Conservation (phyloP, 1,284 basidiomycete species). For the Xanthoconium separans region DNA sequence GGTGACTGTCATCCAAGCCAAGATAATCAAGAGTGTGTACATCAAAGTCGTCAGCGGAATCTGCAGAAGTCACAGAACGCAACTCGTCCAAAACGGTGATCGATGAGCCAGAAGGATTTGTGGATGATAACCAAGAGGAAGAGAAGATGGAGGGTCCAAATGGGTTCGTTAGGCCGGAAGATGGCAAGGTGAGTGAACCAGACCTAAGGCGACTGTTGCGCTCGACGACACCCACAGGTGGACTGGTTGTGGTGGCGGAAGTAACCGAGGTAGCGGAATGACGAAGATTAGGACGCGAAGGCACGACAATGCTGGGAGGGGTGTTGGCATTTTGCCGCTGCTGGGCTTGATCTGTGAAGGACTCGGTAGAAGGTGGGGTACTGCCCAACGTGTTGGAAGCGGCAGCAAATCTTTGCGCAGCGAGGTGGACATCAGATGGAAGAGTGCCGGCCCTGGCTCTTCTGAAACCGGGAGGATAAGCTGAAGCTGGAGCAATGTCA, state of each 20-base stretch:
- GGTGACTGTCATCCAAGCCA: conserved; percentile 78
- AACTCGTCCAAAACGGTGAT: conserved; percentile 74
- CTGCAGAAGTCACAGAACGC: conserved; percentile 74
- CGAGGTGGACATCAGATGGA: conserved; percentile 84
- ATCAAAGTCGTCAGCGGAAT: conserved; percentile 86
- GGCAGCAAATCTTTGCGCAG: conserved; percentile 77
- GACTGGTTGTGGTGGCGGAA: conserved; percentile 59
- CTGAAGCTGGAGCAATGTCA: conserved; percentile 61
- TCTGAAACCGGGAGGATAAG: conserved; percentile 76
- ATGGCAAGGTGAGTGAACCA: conserved; percentile 81
- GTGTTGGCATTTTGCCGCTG: conserved; percentile 44
- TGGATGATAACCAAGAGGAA: conserved; percentile 79
- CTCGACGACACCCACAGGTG: conserved; percentile 58
- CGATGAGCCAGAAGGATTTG: conserved; percentile 52
- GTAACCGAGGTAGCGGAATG: conserved; percentile 53
- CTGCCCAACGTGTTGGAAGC: conserved; percentile 57
- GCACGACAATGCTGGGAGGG: conserved; percentile 43
- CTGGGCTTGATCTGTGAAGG: conserved; percentile 60
- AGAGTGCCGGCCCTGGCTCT: conserved; percentile 87
- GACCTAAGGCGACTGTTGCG: conserved; percentile 83
- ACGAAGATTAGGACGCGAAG: conserved; percentile 69
- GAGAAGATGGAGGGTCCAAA: conserved; percentile 87
- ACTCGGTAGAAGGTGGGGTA: conserved; percentile 59
- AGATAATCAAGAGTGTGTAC: conserved; percentile 94
- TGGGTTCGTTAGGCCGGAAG: conserved; percentile 77